These are phyloP conservation scores for Saccharomyces kudriavzevii DNA, from an alignment of 805 yeast genomes.

Conservation along the genomic window DNA sequence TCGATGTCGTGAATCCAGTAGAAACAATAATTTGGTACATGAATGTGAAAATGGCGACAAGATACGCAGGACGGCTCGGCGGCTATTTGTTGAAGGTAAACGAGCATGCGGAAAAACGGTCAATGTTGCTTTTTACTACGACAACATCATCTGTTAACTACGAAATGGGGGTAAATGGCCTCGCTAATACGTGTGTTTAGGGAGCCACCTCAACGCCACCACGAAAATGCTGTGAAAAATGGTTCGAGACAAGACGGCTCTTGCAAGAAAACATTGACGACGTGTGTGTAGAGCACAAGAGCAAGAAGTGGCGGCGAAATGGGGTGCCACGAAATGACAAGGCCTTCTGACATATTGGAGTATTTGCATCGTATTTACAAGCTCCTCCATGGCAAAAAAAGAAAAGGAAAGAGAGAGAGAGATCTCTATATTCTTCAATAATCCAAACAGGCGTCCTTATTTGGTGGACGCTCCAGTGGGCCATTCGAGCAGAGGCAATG, in stretches of 20 bases:
- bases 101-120: background rate
- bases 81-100: background rate
- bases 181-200: background rate
- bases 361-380: background rate
- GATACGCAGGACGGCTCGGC: background rate
- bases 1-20: too few relatives aligned
- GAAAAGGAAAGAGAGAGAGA: background rate
- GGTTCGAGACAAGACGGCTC: too few relatives aligned
- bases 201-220: background rate
- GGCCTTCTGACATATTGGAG: background rate
- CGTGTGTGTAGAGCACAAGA: background rate
- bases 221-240: too few relatives aligned
- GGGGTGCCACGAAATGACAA: too few relatives aligned
- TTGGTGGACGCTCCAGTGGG: background rate
- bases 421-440: background rate
- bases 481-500: background rate
- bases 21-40: too few relatives aligned
- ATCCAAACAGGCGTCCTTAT: background rate
- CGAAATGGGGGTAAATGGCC: background rate
- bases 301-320: background rate
- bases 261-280: background rate
- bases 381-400: background rate
- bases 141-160: background rate
- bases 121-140: background rate
- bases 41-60: too few relatives aligned